phyloP scores from a whole-genome alignment of 371 early-diverging fungal genomes.

The Dichotomocladium elegans region DNA sequence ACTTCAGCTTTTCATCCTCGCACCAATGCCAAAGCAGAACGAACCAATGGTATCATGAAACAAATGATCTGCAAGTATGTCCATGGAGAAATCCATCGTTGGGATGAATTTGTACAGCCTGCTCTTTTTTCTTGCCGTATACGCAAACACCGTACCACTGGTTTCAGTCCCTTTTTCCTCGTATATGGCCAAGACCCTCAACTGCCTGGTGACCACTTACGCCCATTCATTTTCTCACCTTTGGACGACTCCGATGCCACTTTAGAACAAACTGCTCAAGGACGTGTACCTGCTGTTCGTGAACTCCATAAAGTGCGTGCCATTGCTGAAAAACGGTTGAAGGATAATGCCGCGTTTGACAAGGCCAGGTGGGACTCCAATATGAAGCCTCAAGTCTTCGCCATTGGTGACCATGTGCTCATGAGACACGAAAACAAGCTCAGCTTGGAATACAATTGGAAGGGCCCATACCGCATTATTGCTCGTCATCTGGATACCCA shows the following conservation, averaged over 20 bases:
- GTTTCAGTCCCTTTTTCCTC: slow-evolving; percentile 12
- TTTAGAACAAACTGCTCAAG: not conserved
- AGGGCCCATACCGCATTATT: slow-evolving; percentile 4
- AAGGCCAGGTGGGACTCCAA: slow-evolving; percentile 17
- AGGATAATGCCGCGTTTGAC: slow-evolving; percentile 9
- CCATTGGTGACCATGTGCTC: slow-evolving; percentile 11
- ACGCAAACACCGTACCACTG: slow-evolving; percentile 10
- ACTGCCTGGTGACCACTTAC: slow-evolving; percentile 8
- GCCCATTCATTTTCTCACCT: not conserved
- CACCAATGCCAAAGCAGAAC: slow-evolving; percentile 19
- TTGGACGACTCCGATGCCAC: not conserved
- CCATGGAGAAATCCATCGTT: slow-evolving; percentile 4
- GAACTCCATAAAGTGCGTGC: slow-evolving; percentile 7
- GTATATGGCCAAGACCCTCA: slow-evolving; percentile 16
- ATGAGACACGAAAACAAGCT: slow-evolving; percentile 3
- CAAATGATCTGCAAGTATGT: slow-evolving; percentile 10
- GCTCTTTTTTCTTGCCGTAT: slow-evolving; percentile 15
- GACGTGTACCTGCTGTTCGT: not conserved
- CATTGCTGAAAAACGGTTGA: slow-evolving; percentile 5
- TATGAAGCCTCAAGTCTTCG: slow-evolving; percentile 1
- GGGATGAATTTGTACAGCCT: slow-evolving; percentile 11
- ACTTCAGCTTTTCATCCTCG: slow-evolving; percentile 21
- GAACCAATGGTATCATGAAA: slow-evolving; percentile 11
- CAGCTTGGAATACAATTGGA: slow-evolving; percentile 9
- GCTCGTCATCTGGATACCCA: not conserved